Evolutionary conservation across 495 filamentous ascomycete species (phyloP), one percentile per base, ranked within the genome.

Genomic region (Podospora anserina): DNA sequence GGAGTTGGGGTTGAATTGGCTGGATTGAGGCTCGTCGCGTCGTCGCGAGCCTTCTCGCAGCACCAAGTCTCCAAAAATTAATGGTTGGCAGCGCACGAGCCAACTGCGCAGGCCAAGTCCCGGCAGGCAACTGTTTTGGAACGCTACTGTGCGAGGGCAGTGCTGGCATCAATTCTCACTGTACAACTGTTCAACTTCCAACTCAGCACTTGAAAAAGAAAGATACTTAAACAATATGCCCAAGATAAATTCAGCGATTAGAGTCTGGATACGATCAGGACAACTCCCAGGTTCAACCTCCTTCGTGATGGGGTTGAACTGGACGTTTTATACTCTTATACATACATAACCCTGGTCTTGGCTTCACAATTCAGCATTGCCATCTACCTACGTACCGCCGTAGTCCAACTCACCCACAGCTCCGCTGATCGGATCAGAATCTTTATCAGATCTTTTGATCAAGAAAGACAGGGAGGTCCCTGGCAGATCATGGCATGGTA

Each of bases 11-110:
- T 30, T 15, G 55, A 55, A 53, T 30, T 26, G 58, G 30, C 61
- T 62, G 32, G n/a, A 19, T 49, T 63, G 61, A 63, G 30, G 32
- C 61, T 49, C 61, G 61, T 63, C 61, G 61, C 61, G 61, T 63
- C 61, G 61, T 63, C 61, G 61, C 61, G 61, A 63, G 34, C 32
- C 9, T 49, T 63, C 30, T 19, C 9, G 15, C 49, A 32, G 27
- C 27, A 28, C 61, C 34, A 6, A 13, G 59, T 61, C 69, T 49
- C 69, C 61, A 68, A 71, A 71, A 71, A 71, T 66, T 65, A 56
- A 62, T 63, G 65, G 61, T 18, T 27, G 23, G 20, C 60, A 27
- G 32, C 32, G 61, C 61, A 39, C 30, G 61, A 63, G 61, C 61
- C 28, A 44, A 44, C 49, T 6, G 61, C 61, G 61, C 34, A 63